Base-by-base conservation (phyloP, 345 rosid species). In the Carallia brachiata region DNA sequence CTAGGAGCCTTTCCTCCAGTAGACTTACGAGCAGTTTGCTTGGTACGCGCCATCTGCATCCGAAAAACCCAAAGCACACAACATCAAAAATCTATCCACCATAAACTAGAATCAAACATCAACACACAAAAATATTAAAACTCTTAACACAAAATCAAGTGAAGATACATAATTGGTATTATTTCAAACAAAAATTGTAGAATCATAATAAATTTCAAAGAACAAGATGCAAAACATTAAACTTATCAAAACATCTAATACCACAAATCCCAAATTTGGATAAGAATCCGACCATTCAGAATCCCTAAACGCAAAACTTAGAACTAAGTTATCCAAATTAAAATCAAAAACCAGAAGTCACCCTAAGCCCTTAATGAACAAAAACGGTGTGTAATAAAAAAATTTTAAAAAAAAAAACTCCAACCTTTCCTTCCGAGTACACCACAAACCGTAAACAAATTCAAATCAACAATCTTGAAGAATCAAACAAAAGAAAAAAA, bases 1-100 rank as follows among this genome's bases (percentile, higher is more conserved):
- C 96, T 90, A 0, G 97, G 97, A 4, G 97, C 97, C 86, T 92
- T 92, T 56, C 97, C 97, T 79, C 97, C 97, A 0, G 97, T 92
- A 1, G 97, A 92, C 77, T 92, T 92, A 67, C 97, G 96, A 34
- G 97, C 97, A 36, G 97, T 92, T 72, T 92, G 96, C 87, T 92
- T 92, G 5, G 97, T 92, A 88, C 96, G 96, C 28, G 96, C 96
- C 96, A 90, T 90, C 87, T 83, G 71, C 23, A 3, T 36, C 27
- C 1, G 13, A 8, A 17, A 17, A 16, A 6, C 4, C 2, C 4
- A 10, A 56, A 8, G 31, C 28, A 8, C 7, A 27, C 34, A 6
- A 56, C 4, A 27, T 5, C 2, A 19, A 19, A 15, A 52, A 52
- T 52, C 55, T 6, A 7, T 10, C 30, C 0, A 28, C 32, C 15